Evolutionary conservation across 2,329 filamentous ascomycete genomes (phyloP).

Genomic region (Cladophialophora immunda): DNA sequence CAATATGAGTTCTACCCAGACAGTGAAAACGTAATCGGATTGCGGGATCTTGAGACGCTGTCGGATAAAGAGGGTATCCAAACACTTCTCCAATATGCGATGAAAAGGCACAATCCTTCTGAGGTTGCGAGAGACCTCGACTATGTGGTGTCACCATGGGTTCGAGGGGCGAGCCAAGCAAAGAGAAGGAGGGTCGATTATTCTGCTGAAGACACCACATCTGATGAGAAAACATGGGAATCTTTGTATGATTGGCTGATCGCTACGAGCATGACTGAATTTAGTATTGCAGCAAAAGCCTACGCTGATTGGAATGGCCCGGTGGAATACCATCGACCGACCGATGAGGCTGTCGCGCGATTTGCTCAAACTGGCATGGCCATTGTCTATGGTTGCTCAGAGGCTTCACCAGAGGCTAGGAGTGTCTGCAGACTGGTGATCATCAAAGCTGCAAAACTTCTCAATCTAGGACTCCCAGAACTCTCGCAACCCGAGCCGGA

Average conservation of each 20-base stretch:
- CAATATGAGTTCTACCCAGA: constrained; percentile 70
- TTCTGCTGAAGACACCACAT: constrained; percentile 36
- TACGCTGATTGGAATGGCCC: constrained; percentile 69
- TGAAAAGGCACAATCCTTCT: constrained; percentile 46
- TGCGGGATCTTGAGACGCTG: constrained; percentile 63
- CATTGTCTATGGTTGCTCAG: constrained; percentile 64
- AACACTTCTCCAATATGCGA: constrained; percentile 58
- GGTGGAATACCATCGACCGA: constrained; percentile 54
- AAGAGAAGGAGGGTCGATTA: constrained; percentile 62
- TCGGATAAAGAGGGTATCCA: constrained; percentile 62
- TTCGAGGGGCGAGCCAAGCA: constrained; percentile 64
- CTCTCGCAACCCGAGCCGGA: constrained; percentile 25
- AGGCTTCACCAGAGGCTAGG: constrained; percentile 48
- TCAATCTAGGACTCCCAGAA: constrained; percentile 49
- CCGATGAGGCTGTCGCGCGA: constrained; percentile 48
- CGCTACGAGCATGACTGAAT: constrained; percentile 59
- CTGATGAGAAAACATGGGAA: constrained; percentile 60
- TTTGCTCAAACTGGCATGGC: constrained; percentile 69
- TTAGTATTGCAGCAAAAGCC: constrained; percentile 59
- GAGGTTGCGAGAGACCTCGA: constrained; percentile 62
- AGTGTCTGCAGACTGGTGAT: constrained; percentile 22
- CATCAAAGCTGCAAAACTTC: constrained; percentile 51
- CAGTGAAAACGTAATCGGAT: constrained; percentile 52
- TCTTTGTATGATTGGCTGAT: constrained; percentile 68
- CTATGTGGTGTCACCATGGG: constrained; percentile 69